phyloP scores from a whole-genome alignment of 495 filamentous ascomycete genomes.

The Darksidea phi region DNA sequence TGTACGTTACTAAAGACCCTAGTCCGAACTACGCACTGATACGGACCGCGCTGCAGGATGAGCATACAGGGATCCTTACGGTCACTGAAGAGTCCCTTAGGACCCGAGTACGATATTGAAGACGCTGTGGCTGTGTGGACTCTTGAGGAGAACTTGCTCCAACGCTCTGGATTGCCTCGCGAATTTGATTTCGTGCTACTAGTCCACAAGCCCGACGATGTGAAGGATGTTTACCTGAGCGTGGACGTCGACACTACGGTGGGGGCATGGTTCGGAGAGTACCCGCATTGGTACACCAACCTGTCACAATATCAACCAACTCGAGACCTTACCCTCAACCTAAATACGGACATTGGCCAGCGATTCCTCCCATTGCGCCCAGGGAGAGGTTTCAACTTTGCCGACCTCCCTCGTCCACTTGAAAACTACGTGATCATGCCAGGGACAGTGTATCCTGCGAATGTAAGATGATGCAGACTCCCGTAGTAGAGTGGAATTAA shows the following conservation, averaged over 20 bases:
- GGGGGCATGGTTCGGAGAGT: conserved; percentile 24
- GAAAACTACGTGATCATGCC: conserved; percentile 32
- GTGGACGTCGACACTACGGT: conserved; percentile 29
- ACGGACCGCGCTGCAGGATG: conserved; percentile 39
- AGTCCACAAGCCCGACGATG: conserved; percentile 27
- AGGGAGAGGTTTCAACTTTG: conserved; percentile 32
- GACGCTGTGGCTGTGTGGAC: conserved; percentile 54
- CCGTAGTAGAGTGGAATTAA: no score
- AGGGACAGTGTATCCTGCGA: conserved; percentile 31
- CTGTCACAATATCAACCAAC: conserved; percentile 21
- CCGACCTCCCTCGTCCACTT: conserved; percentile 20
- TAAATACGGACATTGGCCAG: conserved; percentile 31
- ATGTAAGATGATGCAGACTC: conserved; percentile 15
- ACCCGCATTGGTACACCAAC: conserved; percentile 33
- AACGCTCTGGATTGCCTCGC: conserved; percentile 53
- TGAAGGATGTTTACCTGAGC: conserved; percentile 22
- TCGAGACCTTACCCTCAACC: conserved; percentile 13
- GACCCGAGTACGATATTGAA: conserved; percentile 45
- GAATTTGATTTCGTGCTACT: conserved; percentile 58
- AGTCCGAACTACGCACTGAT: no score
- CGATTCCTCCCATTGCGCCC: conserved; percentile 20
- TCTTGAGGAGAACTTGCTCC: conserved; percentile 53
- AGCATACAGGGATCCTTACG: conserved; percentile 54
- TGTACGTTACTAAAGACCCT: conserved; percentile 17
- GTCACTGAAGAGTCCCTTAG: conserved; percentile 43